Percentiles rank a stretch among this genome's conserved stretches.
These are phyloP conservation scores for Fusarium sp. DNA, from an alignment of 2,329 filamentous ascomycete species.

Conservation along the genomic window DNA sequence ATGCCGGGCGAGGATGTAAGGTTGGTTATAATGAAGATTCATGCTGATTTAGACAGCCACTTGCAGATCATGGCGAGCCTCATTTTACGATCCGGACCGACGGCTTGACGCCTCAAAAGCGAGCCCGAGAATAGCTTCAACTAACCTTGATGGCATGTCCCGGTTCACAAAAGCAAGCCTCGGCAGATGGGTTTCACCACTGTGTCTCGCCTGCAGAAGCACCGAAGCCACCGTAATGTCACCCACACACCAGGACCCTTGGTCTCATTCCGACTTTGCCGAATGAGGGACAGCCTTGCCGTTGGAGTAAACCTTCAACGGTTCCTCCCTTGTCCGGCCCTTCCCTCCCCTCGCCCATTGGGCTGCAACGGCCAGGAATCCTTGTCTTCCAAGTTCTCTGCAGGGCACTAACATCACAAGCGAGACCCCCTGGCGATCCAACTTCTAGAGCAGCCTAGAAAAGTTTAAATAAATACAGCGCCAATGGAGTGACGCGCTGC, in stretches of 20 bases:
- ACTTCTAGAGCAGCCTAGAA: neutral
- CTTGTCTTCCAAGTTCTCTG: neutral
- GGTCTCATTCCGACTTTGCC: neutral
- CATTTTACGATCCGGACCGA: neutral
- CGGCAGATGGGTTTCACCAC: neutral
- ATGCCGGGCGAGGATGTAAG: neutral
- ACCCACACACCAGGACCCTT: neutral
- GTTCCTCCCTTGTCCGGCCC: neutral
- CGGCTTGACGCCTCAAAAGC: neutral
- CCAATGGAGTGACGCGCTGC: conserved; percentile 8
- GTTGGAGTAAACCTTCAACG: neutral
- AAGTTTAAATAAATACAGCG: conserved; percentile 3
- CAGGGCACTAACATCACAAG: neutral
- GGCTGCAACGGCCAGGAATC: neutral
- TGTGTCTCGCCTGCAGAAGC: neutral
- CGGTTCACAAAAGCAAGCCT: neutral
- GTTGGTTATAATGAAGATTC: neutral
- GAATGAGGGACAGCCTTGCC: neutral
- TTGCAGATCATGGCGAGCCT: neutral
- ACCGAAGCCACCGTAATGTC: neutral
- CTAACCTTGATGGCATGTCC: neutral
- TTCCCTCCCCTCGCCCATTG: neutral
- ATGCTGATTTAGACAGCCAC: neutral
- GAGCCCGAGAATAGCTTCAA: neutral
- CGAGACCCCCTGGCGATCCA: conserved; percentile 11